Evolutionary conservation across 805 yeast species (phyloP).

Genomic region (Yarrowia deformans): DNA sequence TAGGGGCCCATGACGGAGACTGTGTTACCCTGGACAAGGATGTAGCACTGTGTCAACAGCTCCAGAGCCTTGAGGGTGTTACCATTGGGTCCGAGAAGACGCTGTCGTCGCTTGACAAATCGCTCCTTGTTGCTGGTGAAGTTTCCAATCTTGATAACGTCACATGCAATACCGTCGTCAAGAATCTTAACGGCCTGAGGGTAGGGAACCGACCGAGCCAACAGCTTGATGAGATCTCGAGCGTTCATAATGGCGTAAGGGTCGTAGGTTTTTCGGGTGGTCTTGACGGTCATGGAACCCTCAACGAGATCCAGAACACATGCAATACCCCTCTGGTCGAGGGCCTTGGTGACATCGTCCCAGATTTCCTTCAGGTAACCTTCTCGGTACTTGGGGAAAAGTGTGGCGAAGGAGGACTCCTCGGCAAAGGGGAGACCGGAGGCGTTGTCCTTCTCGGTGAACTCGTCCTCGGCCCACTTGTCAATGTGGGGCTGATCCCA

Average conservation of each 20-base stretch:
- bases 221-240: conserved; percentile 88
- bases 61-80: conserved; percentile 96
- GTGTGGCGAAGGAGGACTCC: conserved; percentile 91
- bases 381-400: conserved; percentile 97
- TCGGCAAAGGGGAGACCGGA: conserved; percentile 92
- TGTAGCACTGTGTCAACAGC: conserved; percentile 91
- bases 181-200: conserved; percentile 94
- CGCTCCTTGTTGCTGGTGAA: conserved; percentile 89
- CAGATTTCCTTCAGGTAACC: conserved; percentile 85
- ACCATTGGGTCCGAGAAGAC: conserved; percentile 96
- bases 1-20: conserved; percentile 97
- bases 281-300: conserved; percentile 96
- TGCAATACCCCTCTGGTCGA: conserved; percentile 74
- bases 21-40: conserved; percentile 95
- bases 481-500: conserved; percentile 97
- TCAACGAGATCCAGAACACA: conserved; percentile 90
- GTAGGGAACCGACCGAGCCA: conserved; percentile 95
- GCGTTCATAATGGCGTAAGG: conserved; percentile 94
- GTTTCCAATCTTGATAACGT: conserved; percentile 92
- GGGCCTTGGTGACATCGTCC: conserved; percentile 87
- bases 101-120: conserved; percentile 92
- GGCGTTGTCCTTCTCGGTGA: conserved; percentile 85
- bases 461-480: conserved; percentile 89
- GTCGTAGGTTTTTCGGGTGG: conserved; percentile 93
- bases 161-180: conserved; percentile 93